Conservation (phyloP, 305 asterid genomes). For the Solanum aculeatissimum region DNA sequence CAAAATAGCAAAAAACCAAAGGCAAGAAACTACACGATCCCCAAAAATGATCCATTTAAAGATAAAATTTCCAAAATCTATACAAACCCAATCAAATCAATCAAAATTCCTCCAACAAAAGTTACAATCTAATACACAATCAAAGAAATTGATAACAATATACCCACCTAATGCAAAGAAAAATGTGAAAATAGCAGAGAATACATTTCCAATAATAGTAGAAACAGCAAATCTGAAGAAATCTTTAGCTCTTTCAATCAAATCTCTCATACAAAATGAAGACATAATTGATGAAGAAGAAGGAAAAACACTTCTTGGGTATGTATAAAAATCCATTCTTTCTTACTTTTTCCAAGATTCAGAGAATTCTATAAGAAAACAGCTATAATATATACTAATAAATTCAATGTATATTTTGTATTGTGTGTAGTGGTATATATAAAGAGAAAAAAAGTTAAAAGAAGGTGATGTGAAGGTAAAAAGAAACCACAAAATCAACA, state of each 20-base stretch:
- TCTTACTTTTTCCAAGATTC: neutral
- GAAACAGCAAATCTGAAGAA: slow-evolving; percentile 63
- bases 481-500: neutral
- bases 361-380: neutral
- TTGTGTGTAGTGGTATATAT: neutral
- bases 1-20: neutral
- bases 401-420: neutral
- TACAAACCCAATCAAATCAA: neutral
- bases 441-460: neutral
- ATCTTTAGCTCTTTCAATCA: slow-evolving; percentile 52
- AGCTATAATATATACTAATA: neutral
- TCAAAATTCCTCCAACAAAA: neutral
- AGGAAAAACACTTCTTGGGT: slow-evolving; percentile 48
- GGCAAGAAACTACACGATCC: neutral
- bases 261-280: slow-evolving; percentile 27
- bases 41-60: neutral
- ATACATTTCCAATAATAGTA: slow-evolving; percentile 65
- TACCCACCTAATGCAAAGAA: slow-evolving; percentile 80
- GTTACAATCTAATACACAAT: neutral
- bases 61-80: neutral
- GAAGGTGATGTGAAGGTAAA: slow-evolving; percentile 3
- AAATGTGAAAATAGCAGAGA: slow-evolving; percentile 82
- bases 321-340: slow-evolving; percentile 61
- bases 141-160: neutral
- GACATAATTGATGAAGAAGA: slow-evolving; percentile 27